phyloP scores from a whole-genome alignment of 768 basidiomycete species.

The Agaricus blazei region DNA sequence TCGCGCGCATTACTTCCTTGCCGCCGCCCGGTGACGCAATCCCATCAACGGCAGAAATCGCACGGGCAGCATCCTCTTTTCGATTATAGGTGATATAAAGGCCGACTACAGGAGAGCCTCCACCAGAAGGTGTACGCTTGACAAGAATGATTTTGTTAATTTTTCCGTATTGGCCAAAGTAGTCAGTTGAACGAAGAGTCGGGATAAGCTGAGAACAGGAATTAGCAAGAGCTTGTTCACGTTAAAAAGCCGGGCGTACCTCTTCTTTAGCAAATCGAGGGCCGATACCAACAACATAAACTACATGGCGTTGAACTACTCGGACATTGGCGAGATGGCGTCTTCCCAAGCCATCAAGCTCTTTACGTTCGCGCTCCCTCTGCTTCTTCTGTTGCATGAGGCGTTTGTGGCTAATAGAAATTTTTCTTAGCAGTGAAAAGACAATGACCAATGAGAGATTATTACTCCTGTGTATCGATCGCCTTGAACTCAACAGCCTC shows the following conservation, averaged over 20 bases:
- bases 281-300: conserved; percentile 94
- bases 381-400: conserved; percentile 94
- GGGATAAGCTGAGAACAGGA: conserved; percentile 64
- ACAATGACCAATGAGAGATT: conserved; percentile 13
- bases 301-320: conserved; percentile 94
- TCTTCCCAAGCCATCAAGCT: conserved; percentile 80
- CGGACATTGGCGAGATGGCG: conserved; percentile 89
- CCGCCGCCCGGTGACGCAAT: conserved; percentile 86
- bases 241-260: conserved; percentile 41
- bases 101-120: conserved; percentile 75
- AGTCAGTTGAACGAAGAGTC: conserved; percentile 89
- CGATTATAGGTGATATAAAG: conserved; percentile 95
- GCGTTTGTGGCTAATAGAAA: conserved; percentile 73
- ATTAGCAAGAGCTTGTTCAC: conserved; percentile 6
- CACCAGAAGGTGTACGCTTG: conserved; percentile 78
- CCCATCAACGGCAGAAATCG: conserved; percentile 91
- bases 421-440: conserved; percentile 9
- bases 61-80: conserved; percentile 90
- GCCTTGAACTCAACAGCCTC: conserved; percentile 94
- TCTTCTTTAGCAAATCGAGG: conserved; percentile 95
- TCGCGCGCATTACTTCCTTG: conserved; percentile 86
- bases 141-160: conserved; percentile 92
- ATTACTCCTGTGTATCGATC: conserved; percentile 90
- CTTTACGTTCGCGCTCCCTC: conserved; percentile 92
- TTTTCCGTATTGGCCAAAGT: conserved; percentile 98